Evolutionary conservation across 2,329 filamentous ascomycete genomes (phyloP).

Genomic region (Clarireedia monteithiana): DNA sequence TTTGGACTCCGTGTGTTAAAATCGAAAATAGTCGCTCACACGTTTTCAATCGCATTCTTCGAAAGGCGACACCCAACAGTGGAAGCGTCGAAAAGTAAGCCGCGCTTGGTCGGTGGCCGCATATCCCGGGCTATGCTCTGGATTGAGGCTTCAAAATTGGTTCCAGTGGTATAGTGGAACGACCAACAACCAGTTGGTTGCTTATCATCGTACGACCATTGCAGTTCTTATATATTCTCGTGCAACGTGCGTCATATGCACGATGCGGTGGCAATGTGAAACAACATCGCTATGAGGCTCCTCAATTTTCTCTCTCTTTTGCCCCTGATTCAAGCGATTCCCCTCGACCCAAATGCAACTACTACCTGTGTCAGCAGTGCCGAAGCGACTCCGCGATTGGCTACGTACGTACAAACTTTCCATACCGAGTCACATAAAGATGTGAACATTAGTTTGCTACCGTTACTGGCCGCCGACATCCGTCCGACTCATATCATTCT

Average conservation of each 20-base stretch:
- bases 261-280: neutral
- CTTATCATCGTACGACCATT: no score
- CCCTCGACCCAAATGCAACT: neutral
- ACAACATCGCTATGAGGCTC: neutral
- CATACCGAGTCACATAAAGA: neutral
- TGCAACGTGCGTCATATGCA: neutral
- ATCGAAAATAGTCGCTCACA: no score
- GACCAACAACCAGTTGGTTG: neutral
- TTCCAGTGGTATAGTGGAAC: no score
- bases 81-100: no score
- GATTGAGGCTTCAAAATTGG: no score
- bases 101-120: no score
- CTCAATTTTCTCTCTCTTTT: neutral
- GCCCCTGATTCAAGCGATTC: conserved; percentile 5
- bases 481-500: conserved; percentile 9
- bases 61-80: no score
- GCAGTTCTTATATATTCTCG: no score
- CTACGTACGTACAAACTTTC: conserved; percentile 8
- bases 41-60: no score
- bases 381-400: conserved; percentile 2
- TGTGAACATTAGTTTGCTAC: conserved; percentile 7
- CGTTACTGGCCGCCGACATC: neutral
- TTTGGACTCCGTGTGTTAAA: no score
- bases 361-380: neutral
- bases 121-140: no score